Evolutionary conservation across 352 stramenopile genomes (phyloP).

Genomic region (Achlya hypogyna): DNA sequence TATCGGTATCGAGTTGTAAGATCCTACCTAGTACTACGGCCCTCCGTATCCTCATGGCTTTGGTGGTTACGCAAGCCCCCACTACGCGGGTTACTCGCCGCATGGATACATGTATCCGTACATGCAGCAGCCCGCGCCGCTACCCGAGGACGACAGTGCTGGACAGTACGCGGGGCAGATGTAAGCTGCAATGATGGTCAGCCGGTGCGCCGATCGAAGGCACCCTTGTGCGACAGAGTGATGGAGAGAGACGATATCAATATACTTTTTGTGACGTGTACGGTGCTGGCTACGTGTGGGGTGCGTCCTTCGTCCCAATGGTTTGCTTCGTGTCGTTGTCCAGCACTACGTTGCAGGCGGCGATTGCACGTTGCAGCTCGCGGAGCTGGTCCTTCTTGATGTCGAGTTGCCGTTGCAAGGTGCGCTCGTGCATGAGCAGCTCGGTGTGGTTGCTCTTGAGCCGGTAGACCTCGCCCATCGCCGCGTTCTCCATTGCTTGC

Average conservation of each 20-base stretch:
- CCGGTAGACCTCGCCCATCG: conserved; percentile 32
- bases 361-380: conserved; percentile 31
- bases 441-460: conserved; percentile 51
- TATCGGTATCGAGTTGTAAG: background rate
- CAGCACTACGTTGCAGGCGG: conserved; percentile 25
- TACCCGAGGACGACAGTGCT: conserved; percentile 30
- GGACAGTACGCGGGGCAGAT: conserved; percentile 18
- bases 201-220: no score
- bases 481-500: conserved; percentile 11
- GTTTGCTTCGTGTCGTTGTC: no score
- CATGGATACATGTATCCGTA: conserved; percentile 32
- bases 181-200: background rate
- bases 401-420: conserved; percentile 37
- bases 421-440: conserved; percentile 46
- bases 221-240: no score
- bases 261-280: no score
- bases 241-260: no score
- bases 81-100: conserved; percentile 34
- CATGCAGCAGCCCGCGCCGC: conserved; percentile 25
- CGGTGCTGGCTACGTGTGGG: no score
- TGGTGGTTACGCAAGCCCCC: conserved; percentile 37
- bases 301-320: no score
- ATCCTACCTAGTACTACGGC: conserved; percentile 31
- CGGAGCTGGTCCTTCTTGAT: conserved; percentile 31
- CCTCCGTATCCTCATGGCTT: conserved; percentile 31